phyloP scores from a whole-genome alignment of 75 land plant species.

The Chamaecyparis obtusa region DNA sequence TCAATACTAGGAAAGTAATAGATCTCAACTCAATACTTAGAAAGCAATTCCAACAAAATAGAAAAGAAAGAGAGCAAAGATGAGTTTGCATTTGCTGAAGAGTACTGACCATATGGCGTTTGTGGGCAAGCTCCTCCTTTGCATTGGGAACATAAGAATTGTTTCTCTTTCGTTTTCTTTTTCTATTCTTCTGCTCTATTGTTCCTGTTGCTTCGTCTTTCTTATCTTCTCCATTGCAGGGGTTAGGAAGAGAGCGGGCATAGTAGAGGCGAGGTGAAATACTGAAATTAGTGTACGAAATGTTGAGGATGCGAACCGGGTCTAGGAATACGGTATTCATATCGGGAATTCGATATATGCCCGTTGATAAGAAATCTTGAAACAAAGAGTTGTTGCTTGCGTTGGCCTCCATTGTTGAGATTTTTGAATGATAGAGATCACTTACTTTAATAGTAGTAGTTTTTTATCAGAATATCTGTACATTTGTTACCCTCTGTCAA shows the following conservation, averaged over 20 bases:
- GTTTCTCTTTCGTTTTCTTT: slow-evolving; percentile 5
- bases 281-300: slow-evolving; percentile 36
- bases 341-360: slow-evolving; percentile 31
- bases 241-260: slow-evolving; percentile 36
- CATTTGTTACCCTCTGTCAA: too few species aligned
- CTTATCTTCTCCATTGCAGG: background rate
- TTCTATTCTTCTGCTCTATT: background rate
- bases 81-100: too few species aligned
- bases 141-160: slow-evolving; percentile 23
- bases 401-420: too few species aligned
- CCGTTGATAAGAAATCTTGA: slow-evolving; percentile 27
- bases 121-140: slow-evolving; percentile 34
- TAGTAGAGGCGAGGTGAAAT: slow-evolving; percentile 48
- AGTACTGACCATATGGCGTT: slow-evolving; percentile 41
- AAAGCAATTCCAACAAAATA: too few species aligned
- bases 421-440: too few species aligned
- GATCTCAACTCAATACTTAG: too few species aligned
- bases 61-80: too few species aligned
- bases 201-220: background rate
- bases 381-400: too few species aligned
- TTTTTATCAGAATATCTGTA: too few species aligned
- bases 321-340: slow-evolving; percentile 37
- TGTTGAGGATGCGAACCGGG: slow-evolving; percentile 53
- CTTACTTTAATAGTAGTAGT: too few species aligned
- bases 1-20: too few species aligned